A percentile compares a stretch with the other conserved stretches of the same genome.
phyloP scores from a whole-genome alignment of 2,329 filamentous ascomycete species.

The Stagonosporopsis chrysanthemi region DNA sequence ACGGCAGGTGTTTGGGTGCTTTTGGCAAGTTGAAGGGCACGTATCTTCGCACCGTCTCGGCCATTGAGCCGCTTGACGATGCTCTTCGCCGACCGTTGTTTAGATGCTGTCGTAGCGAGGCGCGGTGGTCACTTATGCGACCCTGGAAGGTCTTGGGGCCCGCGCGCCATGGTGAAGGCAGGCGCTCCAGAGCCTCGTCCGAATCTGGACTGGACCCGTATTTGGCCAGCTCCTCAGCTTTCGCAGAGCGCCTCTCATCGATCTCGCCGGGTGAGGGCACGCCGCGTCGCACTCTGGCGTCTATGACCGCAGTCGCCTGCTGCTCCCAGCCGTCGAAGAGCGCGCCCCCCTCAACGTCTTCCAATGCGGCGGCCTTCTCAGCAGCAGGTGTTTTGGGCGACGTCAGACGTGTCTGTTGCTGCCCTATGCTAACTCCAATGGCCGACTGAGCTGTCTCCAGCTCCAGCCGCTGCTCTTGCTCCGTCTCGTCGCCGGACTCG shows the following conservation, averaged over 20 bases:
- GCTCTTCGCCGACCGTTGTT: slow-evolving; percentile 48
- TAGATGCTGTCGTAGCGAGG: slow-evolving; percentile 50
- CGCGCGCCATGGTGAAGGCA: slow-evolving; percentile 58
- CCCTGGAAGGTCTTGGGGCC: slow-evolving; percentile 47
- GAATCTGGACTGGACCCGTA: slow-evolving; percentile 17
- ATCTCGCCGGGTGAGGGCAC: slow-evolving; percentile 5
- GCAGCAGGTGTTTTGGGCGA: slow-evolving; percentile 65
- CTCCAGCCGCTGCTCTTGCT: slow-evolving; percentile 39
- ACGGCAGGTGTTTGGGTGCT: slow-evolving; percentile 46
- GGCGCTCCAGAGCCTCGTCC: slow-evolving; percentile 28
- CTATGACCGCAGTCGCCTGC: slow-evolving; percentile 12
- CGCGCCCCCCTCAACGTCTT: slow-evolving; percentile 53
- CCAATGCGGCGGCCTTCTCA: slow-evolving; percentile 66
- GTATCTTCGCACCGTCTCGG: slow-evolving; percentile 47
- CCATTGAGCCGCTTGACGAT: slow-evolving; percentile 48
- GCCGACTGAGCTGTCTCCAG: slow-evolving; percentile 54
- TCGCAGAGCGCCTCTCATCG: slow-evolving; percentile 1
- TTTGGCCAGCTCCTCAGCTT: slow-evolving; percentile 4
- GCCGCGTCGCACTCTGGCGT: slow-evolving; percentile 2
- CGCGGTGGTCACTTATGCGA: slow-evolving; percentile 45
- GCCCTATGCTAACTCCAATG: slow-evolving; percentile 67
- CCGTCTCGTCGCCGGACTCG: slow-evolving; percentile 53
- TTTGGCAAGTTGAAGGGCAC: slow-evolving; percentile 50
- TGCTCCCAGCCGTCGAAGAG: slow-evolving; percentile 57
- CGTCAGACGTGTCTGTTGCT: slow-evolving; percentile 63